Evolutionary conservation across 345 rosid genomes (phyloP).

Genomic region (Syzygium jambos): DNA sequence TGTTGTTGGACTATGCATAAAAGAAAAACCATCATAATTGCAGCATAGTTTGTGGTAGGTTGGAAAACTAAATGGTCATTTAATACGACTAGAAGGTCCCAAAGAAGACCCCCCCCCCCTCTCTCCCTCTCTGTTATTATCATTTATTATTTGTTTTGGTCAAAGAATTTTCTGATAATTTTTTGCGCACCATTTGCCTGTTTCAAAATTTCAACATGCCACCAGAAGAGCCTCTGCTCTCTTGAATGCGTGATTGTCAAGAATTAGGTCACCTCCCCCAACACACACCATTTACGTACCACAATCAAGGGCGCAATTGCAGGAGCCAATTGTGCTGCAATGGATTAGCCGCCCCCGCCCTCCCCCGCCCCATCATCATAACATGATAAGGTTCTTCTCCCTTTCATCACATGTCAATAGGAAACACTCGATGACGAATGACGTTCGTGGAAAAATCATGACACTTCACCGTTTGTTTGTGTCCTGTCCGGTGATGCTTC

Average conservation of each 20-base stretch:
- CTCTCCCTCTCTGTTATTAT: not conserved
- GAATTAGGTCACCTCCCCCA: not conserved
- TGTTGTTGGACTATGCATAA: not conserved
- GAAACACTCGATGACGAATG: not conserved
- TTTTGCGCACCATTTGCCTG: not conserved
- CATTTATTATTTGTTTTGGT: not conserved
- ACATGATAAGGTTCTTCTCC: not conserved
- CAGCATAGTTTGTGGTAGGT: not conserved
- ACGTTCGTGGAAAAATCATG: not conserved
- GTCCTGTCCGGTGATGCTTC: not conserved
- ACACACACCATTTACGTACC: not conserved
- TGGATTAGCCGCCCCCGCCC: not conserved
- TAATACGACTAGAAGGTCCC: not conserved
- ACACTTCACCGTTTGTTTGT: not conserved
- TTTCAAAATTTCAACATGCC: not conserved
- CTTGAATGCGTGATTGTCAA: not conserved
- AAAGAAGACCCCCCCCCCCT: not conserved
- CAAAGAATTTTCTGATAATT: not conserved
- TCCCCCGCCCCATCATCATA: not conserved
- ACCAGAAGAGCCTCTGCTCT: not conserved
- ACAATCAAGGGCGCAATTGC: not conserved
- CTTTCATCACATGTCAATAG: not conserved
- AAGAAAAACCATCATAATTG: not conserved
- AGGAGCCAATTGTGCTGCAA: not conserved
- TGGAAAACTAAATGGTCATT: not conserved